A percentile compares a stretch with the other conserved stretches of the same genome.
Evolutionary conservation across 2,329 filamentous ascomycete species (phyloP).

Genomic region (Microthyrium microscopicum): DNA sequence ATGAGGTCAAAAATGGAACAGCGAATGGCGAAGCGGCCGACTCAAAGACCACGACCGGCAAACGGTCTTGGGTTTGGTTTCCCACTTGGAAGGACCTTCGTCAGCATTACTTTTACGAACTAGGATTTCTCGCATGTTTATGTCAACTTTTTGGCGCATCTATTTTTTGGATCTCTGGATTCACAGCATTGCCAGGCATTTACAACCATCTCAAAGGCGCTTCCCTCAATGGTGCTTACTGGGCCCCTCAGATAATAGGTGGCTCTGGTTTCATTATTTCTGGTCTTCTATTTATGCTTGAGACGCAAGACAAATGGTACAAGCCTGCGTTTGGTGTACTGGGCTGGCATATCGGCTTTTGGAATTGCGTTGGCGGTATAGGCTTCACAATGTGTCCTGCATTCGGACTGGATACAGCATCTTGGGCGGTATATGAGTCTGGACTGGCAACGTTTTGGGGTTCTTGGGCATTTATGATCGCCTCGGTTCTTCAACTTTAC

Average conservation of each 20-base stretch:
- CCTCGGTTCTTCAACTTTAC: constrained; percentile 19
- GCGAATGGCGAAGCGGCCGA: not conserved
- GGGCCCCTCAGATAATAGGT: constrained; percentile 46
- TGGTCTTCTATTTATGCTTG: constrained; percentile 44
- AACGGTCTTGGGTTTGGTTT: constrained; percentile 39
- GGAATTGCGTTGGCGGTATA: constrained; percentile 47
- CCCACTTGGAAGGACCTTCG: constrained; percentile 39
- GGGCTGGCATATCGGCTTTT: constrained; percentile 51
- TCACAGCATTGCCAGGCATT: constrained; percentile 43
- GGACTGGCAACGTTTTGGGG: constrained; percentile 18
- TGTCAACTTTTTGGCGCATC: constrained; percentile 41
- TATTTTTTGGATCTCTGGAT: constrained; percentile 47
- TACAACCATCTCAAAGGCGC: constrained; percentile 31
- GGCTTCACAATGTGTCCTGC: constrained; percentile 37
- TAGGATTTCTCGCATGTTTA: constrained; percentile 45
- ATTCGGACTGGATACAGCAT: constrained; percentile 17
- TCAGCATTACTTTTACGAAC: constrained; percentile 42
- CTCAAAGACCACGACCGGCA: constrained; percentile 1
- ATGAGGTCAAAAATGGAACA: constrained; percentile 1
- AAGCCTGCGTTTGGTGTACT: constrained; percentile 37
- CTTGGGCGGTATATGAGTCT: constrained; percentile 19
- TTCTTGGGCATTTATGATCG: constrained; percentile 20
- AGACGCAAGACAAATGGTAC: constrained; percentile 49
- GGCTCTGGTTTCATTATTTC: constrained; percentile 45
- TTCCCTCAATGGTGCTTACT: constrained; percentile 39